Evolutionary conservation across 768 basidiomycete species (phyloP).

Genomic region (Leccinum barrowsii): DNA sequence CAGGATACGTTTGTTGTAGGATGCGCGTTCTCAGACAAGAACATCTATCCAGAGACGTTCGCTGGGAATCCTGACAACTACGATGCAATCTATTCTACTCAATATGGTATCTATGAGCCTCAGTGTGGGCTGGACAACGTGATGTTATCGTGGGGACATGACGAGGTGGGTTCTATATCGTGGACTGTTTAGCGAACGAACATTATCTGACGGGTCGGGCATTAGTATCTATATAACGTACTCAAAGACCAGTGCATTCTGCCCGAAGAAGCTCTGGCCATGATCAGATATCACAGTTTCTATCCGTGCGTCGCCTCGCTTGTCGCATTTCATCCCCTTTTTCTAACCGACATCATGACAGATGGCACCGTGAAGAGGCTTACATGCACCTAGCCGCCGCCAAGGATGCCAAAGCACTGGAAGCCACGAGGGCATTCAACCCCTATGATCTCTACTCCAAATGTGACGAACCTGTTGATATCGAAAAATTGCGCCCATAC

Average conservation of each 20-base stretch:
- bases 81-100: constrained; percentile 65
- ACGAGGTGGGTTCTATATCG: constrained; percentile 56
- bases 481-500: constrained; percentile 70
- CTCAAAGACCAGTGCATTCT: constrained; percentile 79
- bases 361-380: constrained; percentile 87
- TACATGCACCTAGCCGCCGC: constrained; percentile 78
- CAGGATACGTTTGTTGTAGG: constrained; percentile 80
- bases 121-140: constrained; percentile 83
- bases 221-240: constrained; percentile 78
- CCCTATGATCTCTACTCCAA: constrained; percentile 95
- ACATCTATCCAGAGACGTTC: constrained; percentile 79
- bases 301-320: constrained; percentile 56
- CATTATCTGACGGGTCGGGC: constrained; percentile 6
- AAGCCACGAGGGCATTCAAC: constrained; percentile 83
- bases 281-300: constrained; percentile 95
- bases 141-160: constrained; percentile 89
- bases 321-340: not conserved
- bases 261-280: constrained; percentile 77
- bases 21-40: constrained; percentile 81
- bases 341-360: constrained; percentile 18
- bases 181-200: constrained; percentile 3
- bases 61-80: constrained; percentile 63
- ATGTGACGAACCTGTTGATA: constrained; percentile 63
- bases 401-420: constrained; percentile 59
- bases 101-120: constrained; percentile 72